Base-by-base conservation (phyloP, 352 stramenopile species). In the Blastocystis sp. region DNA sequence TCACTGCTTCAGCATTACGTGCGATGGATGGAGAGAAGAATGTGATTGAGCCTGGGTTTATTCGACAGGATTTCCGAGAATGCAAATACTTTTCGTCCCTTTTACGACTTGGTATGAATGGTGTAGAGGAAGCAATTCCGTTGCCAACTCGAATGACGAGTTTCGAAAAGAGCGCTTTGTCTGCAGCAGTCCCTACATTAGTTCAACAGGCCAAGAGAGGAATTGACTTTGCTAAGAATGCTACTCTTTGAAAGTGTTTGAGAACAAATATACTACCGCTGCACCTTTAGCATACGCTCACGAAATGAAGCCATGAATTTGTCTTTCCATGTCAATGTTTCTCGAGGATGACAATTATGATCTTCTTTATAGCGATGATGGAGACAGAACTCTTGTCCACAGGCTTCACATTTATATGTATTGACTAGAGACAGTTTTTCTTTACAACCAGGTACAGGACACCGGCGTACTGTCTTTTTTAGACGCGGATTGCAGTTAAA, bases 31-130 rank as follows among this genome's bases (percentile, higher is more conserved):
- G 97, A 59, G 94, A 95, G 87, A 94, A 97, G 90, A 93, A 95
- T 90, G 92, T 99, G 17, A 92, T 97, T 44, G 96, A 99, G 92
- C 99, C 96, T 93, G 95, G 97, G 48, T 99, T 96, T 92, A 97
- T 98, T 56, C 92, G 99, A 91, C 98, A 97, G 91, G 91, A 94
- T 91, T 92, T 99, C 81, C 98, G 96, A 24, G 94, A 96, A 89
- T 93, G 97, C 77, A 92, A 93, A 17, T 99, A 97, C 93, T 99
- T 99, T 94, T 94, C 94, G 6, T 93, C 92, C 6, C 87, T 66
- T 24, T 44, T 89, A 22, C 33, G 70, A n/a, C 24, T 99, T 90
- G 96, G 96, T 89, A 94, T 94, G 84, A 95, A 98, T 91, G 97
- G 97, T 89, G 95, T 99, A 33, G 94, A 98, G 91, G 91, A 98